Evolutionary conservation across 768 basidiomycete genomes (phyloP).

Genomic region (Dioszegia hungarica): DNA sequence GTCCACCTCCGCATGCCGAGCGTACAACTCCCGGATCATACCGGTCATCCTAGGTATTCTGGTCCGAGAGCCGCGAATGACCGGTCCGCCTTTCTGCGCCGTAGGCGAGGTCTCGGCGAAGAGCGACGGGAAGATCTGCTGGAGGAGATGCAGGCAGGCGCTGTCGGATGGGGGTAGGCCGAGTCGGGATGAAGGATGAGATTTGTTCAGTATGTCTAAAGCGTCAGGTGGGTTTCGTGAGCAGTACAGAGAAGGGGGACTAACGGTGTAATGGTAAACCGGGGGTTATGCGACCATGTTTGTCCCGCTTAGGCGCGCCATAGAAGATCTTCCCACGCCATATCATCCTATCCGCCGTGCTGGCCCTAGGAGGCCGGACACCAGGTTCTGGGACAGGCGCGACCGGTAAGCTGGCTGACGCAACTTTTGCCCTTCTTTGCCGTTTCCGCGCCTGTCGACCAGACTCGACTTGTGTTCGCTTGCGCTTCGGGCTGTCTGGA

Average conservation of each 20-base stretch:
- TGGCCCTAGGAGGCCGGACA: too few species aligned
- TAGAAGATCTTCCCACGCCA: constrained; percentile 43
- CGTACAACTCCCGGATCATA: constrained; percentile 21
- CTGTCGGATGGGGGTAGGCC: constrained; percentile 50
- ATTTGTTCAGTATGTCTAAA: constrained; percentile 62
- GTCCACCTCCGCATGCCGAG: constrained; percentile 19
- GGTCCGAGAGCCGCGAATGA: constrained; percentile 5
- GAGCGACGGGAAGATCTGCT: constrained; percentile 63
- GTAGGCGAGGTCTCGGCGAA: neutral
- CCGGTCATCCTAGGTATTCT: constrained; percentile 18
- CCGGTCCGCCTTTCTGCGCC: neutral
- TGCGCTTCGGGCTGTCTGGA: neutral
- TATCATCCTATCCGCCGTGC: constrained; percentile 31
- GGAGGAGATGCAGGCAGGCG: constrained; percentile 56
- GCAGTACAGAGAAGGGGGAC: neutral
- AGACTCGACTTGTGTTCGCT: neutral
- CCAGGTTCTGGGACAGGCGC: neutral
- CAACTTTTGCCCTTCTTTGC: neutral
- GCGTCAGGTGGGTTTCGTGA: neutral
- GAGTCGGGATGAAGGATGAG: constrained; percentile 47
- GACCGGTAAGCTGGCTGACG: neutral
- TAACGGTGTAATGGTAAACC: constrained; percentile 35
- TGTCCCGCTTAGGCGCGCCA: constrained; percentile 17
- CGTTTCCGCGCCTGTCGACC: neutral
- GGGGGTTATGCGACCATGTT: constrained; percentile 3